Evolutionary conservation across 1,284 basidiomycete genomes (phyloP).

Genomic region (Ganoderma boninense): DNA sequence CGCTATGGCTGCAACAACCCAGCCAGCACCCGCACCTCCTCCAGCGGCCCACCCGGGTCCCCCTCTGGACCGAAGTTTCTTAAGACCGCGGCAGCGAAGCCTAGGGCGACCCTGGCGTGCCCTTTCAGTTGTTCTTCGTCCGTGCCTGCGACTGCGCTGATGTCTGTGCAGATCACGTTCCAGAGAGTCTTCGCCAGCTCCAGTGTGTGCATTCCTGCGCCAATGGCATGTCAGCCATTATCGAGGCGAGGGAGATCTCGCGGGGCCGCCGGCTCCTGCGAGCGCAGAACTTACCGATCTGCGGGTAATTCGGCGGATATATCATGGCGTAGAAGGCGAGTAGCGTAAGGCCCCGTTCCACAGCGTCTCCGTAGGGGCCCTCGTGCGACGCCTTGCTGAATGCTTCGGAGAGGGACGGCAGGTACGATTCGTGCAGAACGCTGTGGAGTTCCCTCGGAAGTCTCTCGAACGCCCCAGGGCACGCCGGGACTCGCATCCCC

Average conservation of each 20-base stretch:
- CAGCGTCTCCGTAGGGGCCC: slow-evolving; percentile 58
- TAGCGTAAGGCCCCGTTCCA: slow-evolving; percentile 62
- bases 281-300: slow-evolving; percentile 63
- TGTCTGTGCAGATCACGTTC: slow-evolving; percentile 58
- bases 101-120: slow-evolving; percentile 48
- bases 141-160: slow-evolving; percentile 24
- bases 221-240: slow-evolving; percentile 8
- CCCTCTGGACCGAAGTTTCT: slow-evolving; percentile 64
- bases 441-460: slow-evolving; percentile 51
- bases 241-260: background rate
- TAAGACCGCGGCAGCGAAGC: slow-evolving; percentile 51
- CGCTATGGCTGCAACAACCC: slow-evolving; percentile 4
- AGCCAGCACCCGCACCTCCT: slow-evolving; percentile 56
- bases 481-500: slow-evolving; percentile 16
- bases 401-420: slow-evolving; percentile 63
- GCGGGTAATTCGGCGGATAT: slow-evolving; percentile 78
- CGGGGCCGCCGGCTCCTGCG: background rate
- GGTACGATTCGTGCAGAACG: slow-evolving; percentile 64
- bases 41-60: slow-evolving; percentile 64
- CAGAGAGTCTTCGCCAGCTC: slow-evolving; percentile 79
- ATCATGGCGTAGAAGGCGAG: slow-evolving; percentile 70
- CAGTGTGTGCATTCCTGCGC: slow-evolving; percentile 72
- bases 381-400: slow-evolving; percentile 77
- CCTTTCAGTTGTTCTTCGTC: slow-evolving; percentile 30
- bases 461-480: slow-evolving; percentile 36